Base-by-base conservation (phyloP, 202 grass and related monocot species). In the Schoenoplectus tabernaemontani region DNA sequence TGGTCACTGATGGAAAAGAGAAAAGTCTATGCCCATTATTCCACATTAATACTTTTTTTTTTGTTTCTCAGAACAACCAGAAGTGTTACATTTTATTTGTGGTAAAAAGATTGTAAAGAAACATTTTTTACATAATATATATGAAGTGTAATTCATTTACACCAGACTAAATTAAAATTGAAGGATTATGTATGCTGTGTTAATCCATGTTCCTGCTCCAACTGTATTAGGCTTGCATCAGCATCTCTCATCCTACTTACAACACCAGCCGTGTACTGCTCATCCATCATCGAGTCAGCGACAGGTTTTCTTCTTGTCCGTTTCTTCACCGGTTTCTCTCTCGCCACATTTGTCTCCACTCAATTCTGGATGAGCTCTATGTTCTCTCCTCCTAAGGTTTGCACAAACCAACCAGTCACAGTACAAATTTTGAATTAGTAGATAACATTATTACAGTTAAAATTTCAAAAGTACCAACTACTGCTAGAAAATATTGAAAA, bases 311-410 rank as follows among this genome's bases (percentile, higher is more conserved):
- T 97, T 26, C 87, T 97, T 15, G 91, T 84, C 30, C 88, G 91
- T 9, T 97, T 97, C 85, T 91, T 97, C 89, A 91, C 91, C 15
- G 93, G 93, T 28, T 91, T 97, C 85, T 93, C 93, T 30, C 93
- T 97, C 2, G 93, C 91, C 32, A 86, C 91, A 9, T 97, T 97
- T 57, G 93, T 97, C 68, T 97, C 93, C 9, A 88, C 89, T 23
- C 93, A 97, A 62, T 97, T 93, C 79, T 97, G 93, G 93, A 97
- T 97, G 93, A 97, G 93, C 85, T 93, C 91, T 67, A 93, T 97
- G 93, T 97, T 97, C 85, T 84, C 93, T 5, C 6, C 93, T 2
- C 88, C 90, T 57, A 93, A 93, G 85, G 77, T 79, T 62, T 23
- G 54, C 28, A 24, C 7, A 62, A 46, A 30, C 11, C 10, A 79